Base-by-base conservation (phyloP, 2,329 filamentous ascomycete species). In the Penicillium rolfsii region DNA sequence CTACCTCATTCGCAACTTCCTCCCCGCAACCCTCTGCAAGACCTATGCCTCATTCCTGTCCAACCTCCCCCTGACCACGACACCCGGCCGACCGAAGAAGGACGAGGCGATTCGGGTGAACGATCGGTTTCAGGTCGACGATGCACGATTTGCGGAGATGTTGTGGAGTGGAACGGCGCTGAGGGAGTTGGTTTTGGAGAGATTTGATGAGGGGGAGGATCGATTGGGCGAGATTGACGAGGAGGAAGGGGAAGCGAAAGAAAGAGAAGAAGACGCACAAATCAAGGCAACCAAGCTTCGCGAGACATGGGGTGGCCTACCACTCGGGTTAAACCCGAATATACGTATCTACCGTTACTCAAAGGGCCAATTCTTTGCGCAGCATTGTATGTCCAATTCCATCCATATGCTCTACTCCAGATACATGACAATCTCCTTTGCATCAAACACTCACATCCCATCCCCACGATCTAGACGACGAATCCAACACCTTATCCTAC, bases 291-390 rank as follows among this genome's bases (percentile, higher is more conserved):
- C 55, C 16, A 61, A 50, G 26, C 53, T 60, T 14, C 55, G 41
- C n/a, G 70, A 77, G 26, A 71, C 82, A 50, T 97, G 92, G 91
- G 92, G 91, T 59, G 93, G 93, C 30, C 84, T 92, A 53, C 87
- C 91, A 0, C 79, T 96, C n/a, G 93, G 93, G 0, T 78, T 97
- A 61, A 97, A 92, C 75, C 87, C 91, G 8, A 96, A 96, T 67
- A 96, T 97, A 58, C 84, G 94, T 36, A 86, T 97, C 33, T 97
- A 97, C 78, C 86, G 93, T 24, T 97, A 97, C 76, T 85, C 84
- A 0, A 86, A 89, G 66, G 91, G 91, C 0, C 93, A 97, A 73
- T 97, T 93, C 74, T 97, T 97, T 74, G 93, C 93, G 72, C 89
- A 91, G 70, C 94, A 97, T 75, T 97, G 91, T 94, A 84, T 70